Conservation (phyloP, 2,329 filamentous ascomycete species). For the Colletotrichum sp. region DNA sequence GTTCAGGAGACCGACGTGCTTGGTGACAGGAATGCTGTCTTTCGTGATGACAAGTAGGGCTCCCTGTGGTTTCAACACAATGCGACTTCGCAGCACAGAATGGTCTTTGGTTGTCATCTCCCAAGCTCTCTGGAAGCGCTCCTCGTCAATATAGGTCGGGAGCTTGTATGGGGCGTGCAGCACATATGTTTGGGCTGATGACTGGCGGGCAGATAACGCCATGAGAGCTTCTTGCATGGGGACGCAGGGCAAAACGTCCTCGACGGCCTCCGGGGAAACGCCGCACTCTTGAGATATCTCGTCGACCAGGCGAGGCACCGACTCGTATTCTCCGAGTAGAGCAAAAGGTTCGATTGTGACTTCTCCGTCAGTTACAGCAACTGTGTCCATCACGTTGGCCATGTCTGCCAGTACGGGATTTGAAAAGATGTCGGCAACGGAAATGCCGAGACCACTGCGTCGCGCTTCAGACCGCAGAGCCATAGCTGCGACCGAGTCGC, state of each 20-base stretch:
- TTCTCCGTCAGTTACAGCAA: background rate
- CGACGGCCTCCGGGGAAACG: background rate
- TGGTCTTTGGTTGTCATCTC: conserved; percentile 16
- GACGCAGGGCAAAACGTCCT: background rate
- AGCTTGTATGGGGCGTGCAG: conserved; percentile 11
- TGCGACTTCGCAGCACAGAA: conserved; percentile 23
- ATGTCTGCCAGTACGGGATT: background rate
- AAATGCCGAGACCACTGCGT: background rate
- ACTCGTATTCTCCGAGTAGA: background rate
- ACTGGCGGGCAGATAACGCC: conserved; percentile 23
- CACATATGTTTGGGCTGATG: conserved; percentile 17
- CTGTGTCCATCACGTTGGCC: background rate
- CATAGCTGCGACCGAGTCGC: conserved; percentile 30
- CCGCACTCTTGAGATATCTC: background rate
- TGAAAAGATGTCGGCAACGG: background rate
- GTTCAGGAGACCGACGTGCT: background rate
- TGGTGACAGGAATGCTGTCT: background rate
- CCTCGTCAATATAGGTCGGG: background rate
- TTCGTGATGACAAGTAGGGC: background rate
- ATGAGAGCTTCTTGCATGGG: conserved; percentile 5
- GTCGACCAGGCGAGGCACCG: background rate
- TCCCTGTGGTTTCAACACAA: conserved; percentile 5
- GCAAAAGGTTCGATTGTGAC: background rate
- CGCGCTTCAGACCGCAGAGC: conserved; percentile 7
- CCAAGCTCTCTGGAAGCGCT: conserved; percentile 22